Evolutionary conservation across 352 stramenopile species (phyloP).

Genomic region (Globisporangium spinosum): DNA sequence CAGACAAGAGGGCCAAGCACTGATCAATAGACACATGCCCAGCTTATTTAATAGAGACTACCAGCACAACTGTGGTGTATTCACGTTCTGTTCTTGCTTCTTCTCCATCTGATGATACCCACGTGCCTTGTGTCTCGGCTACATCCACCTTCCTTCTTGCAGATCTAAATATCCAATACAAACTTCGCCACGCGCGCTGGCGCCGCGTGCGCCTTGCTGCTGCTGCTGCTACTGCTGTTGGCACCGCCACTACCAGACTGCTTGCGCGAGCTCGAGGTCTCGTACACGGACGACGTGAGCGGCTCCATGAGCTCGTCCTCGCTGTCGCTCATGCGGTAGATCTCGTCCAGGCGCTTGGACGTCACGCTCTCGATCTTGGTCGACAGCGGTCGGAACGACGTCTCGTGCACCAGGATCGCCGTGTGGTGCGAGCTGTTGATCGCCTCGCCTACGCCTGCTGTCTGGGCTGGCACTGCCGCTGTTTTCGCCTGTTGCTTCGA

Average conservation of each 20-base stretch:
- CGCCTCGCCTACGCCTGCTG: constrained; percentile 20
- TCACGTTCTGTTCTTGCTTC: neutral
- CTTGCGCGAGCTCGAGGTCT: constrained; percentile 38
- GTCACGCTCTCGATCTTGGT: constrained; percentile 55
- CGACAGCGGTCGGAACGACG: constrained; percentile 42
- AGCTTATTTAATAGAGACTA: neutral
- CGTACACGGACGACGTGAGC: constrained; percentile 51
- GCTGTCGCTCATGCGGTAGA: constrained; percentile 84
- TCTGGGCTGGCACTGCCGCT: constrained; percentile 18
- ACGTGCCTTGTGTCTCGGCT: neutral
- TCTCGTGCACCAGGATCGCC: constrained; percentile 63
- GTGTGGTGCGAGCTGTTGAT: constrained; percentile 48
- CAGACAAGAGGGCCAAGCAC: constrained; percentile 9
- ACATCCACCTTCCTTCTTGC: neutral
- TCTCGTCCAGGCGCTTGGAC: constrained; percentile 61
- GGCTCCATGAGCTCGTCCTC: constrained; percentile 75
- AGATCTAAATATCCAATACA: constrained; percentile 33
- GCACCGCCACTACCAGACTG: constrained; percentile 17
- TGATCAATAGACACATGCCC: neutral
- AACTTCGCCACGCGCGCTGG: constrained; percentile 58
- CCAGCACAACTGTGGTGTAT: neutral
- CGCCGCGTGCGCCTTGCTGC: constrained; percentile 15
- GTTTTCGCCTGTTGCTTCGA: neutral
- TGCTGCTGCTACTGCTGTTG: constrained; percentile 9
- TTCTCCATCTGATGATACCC: neutral